Conservation (phyloP, 2,329 filamentous ascomycete species). For the Exophiala spinifera region DNA sequence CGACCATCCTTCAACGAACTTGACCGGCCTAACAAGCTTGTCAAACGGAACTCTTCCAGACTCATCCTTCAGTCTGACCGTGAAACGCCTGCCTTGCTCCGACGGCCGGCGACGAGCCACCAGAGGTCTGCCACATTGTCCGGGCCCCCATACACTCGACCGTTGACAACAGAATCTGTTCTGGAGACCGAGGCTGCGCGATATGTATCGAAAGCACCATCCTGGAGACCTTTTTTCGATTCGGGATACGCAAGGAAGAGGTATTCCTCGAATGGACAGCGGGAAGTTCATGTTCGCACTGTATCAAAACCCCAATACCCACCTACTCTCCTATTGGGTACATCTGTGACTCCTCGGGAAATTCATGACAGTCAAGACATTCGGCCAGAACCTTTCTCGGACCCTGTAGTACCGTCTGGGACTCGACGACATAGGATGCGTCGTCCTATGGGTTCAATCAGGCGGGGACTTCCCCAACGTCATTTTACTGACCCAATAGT, state of each 20-base stretch:
- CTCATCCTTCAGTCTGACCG: constrained; percentile 43
- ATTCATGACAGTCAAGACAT: constrained; percentile 3
- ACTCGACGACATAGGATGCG: constrained; percentile 24
- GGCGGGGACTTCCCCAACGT: constrained; percentile 24
- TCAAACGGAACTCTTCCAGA: constrained; percentile 59
- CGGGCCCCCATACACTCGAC: constrained; percentile 19
- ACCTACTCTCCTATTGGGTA: constrained; percentile 21
- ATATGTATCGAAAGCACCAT: constrained; percentile 14
- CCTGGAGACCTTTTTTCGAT: constrained; percentile 42
- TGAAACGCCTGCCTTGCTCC: constrained; percentile 49
- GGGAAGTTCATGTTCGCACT: constrained; percentile 16
- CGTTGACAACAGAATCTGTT: constrained; percentile 15
- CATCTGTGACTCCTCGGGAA: constrained; percentile 17
- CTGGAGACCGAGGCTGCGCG: constrained; percentile 7
- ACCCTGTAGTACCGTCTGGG: constrained; percentile 4
- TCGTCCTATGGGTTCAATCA: constrained; percentile 35
- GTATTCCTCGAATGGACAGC: constrained; percentile 33
- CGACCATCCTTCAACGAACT: constrained; percentile 13
- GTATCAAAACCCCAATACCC: constrained; percentile 12
- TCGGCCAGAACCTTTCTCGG: constrained; percentile 1
- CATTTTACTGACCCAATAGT: constrained; percentile 30
- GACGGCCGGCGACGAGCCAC: constrained; percentile 62
- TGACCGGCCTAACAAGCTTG: constrained; percentile 58
- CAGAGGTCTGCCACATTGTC: constrained; percentile 55
- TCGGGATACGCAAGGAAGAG: constrained; percentile 40